Conservation (phyloP, 352 stramenopile genomes). For the Phytophthora cactorum region DNA sequence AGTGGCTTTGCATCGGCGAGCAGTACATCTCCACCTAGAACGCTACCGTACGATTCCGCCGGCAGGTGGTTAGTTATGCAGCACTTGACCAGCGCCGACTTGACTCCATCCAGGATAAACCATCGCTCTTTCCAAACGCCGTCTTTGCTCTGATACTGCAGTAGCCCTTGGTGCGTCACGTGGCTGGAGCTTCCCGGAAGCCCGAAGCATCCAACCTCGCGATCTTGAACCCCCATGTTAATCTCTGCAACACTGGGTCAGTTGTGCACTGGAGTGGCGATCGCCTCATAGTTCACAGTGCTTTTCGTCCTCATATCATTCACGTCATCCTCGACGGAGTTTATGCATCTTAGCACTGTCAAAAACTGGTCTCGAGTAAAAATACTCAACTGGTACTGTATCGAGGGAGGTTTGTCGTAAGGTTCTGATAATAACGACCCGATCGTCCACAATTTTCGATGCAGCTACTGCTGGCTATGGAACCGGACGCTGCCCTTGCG, state of each 20-base stretch:
- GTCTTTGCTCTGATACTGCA: slow-evolving; percentile 58
- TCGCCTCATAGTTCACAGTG: background rate
- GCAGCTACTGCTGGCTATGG: slow-evolving; percentile 14
- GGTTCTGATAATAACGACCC: slow-evolving; percentile 22
- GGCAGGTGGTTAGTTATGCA: slow-evolving; percentile 34
- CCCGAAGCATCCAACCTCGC: slow-evolving; percentile 38
- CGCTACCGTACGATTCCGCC: slow-evolving; percentile 36
- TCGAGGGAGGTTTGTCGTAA: background rate
- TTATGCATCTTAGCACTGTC: background rate
- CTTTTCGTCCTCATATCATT: slow-evolving; percentile 22
- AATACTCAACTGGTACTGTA: slow-evolving; percentile 9
- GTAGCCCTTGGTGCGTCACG: slow-evolving; percentile 52
- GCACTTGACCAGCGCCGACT: slow-evolving; percentile 60
- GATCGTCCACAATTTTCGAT: too few species aligned
- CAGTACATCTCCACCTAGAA: slow-evolving; percentile 42
- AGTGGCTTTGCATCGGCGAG: slow-evolving; percentile 40
- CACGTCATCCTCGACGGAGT: slow-evolving; percentile 24
- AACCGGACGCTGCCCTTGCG: slow-evolving; percentile 41
- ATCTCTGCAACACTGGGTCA: background rate
- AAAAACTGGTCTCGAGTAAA: slow-evolving; percentile 9
- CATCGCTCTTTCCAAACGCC: slow-evolving; percentile 69
- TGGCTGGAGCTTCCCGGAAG: slow-evolving; percentile 7
- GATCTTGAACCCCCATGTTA: slow-evolving; percentile 21
- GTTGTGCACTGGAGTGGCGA: slow-evolving; percentile 3
- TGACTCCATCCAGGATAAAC: slow-evolving; percentile 63